Percentiles rank a stretch among this genome's conserved stretches.
These are phyloP conservation scores for Paramecium sexaurelia DNA, from an alignment of 73 alveolate genomes.

Conservation along the genomic window DNA sequence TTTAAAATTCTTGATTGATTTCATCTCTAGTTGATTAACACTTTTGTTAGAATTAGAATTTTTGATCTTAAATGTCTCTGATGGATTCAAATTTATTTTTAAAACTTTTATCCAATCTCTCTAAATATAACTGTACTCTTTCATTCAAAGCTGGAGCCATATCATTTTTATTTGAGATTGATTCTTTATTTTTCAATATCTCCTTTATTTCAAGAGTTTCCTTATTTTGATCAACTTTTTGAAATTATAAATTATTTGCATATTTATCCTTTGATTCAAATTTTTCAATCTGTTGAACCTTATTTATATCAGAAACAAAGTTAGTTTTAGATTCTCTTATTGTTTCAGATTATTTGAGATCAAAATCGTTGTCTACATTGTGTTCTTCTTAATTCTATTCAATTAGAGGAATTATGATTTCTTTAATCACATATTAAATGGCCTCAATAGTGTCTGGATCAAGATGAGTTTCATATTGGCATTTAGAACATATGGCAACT, in stretches of 20 bases:
- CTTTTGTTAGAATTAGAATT: neutral
- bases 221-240: neutral
- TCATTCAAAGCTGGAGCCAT: conserved; percentile 3
- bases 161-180: neutral
- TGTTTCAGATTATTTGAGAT: conserved; percentile 5
- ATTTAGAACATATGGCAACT: neutral
- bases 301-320: neutral
- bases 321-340: neutral
- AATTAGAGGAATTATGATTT: neutral
- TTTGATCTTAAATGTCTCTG: neutral
- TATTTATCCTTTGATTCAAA: neutral
- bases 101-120: conserved; percentile 47
- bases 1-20: neutral
- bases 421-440: neutral
- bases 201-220: neutral
- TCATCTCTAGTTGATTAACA: conserved; percentile 17
- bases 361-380: neutral
- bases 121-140: neutral
- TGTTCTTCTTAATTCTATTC: neutral
- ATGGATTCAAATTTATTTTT: conserved; percentile 28
- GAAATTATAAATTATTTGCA: neutral
- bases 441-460: conserved; percentile 46
- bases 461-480: neutral
- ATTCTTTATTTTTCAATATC: neutral
- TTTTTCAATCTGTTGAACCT: neutral